phyloP scores from a whole-genome alignment of 371 early-diverging fungal species.

The Umbelopsis sp. region DNA sequence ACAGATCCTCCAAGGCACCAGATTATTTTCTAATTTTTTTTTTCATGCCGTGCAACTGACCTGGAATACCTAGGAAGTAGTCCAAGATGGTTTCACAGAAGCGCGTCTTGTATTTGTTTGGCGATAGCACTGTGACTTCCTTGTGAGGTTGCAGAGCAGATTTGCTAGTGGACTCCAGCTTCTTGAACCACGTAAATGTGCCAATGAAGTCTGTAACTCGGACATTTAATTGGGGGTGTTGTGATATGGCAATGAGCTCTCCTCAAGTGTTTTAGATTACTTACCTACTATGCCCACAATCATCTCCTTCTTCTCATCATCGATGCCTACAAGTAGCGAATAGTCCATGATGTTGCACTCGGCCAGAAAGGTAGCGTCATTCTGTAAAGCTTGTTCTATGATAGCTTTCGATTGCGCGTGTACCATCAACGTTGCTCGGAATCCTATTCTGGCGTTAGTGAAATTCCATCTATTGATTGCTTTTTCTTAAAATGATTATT shows the following conservation, averaged over 20 bases:
- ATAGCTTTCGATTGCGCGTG: conserved; percentile 79
- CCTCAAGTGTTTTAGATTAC: background rate
- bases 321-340: conserved; percentile 88
- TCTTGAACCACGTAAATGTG: conserved; percentile 95
- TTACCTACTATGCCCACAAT: conserved; percentile 88
- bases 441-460: conserved; percentile 24
- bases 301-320: conserved; percentile 76
- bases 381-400: conserved; percentile 73
- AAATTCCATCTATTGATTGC: conserved; percentile 1
- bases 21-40: background rate
- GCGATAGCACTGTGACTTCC: conserved; percentile 90
- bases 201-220: conserved; percentile 81
- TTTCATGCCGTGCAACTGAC: conserved; percentile 37
- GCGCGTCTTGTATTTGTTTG: conserved; percentile 84
- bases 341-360: conserved; percentile 94
- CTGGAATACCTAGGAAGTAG: conserved; percentile 82
- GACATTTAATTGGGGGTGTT: background rate
- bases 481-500: background rate
- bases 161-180: conserved; percentile 90
- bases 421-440: conserved; percentile 40
- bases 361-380: conserved; percentile 86
- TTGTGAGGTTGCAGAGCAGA: conserved; percentile 74
- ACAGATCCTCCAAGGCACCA: background rate
- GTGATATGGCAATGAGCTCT: background rate
- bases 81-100: conserved; percentile 85